Evolutionary conservation across 352 stramenopile genomes (phyloP).

Genomic region (Globisporangium mamillatum): DNA sequence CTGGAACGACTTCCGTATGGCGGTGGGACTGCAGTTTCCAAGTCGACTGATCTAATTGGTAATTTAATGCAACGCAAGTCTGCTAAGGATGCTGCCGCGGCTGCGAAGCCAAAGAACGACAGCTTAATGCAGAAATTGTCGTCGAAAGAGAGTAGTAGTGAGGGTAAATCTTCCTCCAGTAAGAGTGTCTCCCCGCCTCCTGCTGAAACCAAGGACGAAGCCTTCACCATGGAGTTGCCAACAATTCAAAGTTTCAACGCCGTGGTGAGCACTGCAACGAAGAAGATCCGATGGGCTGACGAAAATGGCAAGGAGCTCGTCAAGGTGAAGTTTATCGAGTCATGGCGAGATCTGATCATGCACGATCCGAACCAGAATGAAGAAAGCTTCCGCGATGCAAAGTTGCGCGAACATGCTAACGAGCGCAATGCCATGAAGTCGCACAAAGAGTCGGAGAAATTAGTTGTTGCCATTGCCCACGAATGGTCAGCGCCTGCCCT

Average conservation of each 20-base stretch:
- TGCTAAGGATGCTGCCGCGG: conserved; percentile 51
- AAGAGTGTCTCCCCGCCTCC: conserved; percentile 18
- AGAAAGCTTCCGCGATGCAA: conserved; percentile 77
- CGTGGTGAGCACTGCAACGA: conserved; percentile 32
- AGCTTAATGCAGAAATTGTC: conserved; percentile 19
- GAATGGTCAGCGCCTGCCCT: conserved; percentile 69
- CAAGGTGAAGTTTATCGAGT: conserved; percentile 84
- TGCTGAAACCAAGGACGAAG: conserved; percentile 33
- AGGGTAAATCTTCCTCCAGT: conserved; percentile 11
- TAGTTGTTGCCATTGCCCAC: conserved; percentile 45
- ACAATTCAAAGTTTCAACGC: conserved; percentile 85
- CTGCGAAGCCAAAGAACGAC: conserved; percentile 34
- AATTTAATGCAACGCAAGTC: conserved; percentile 83
- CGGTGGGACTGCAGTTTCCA: conserved; percentile 51
- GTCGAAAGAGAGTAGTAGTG: conserved; percentile 15
- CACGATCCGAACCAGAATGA: conserved; percentile 57
- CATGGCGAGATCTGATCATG: conserved; percentile 76
- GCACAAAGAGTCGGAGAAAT: conserved; percentile 57
- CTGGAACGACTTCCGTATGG: conserved; percentile 69
- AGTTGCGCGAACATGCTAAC: conserved; percentile 80
- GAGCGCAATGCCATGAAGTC: conserved; percentile 63
- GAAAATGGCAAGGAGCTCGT: conserved; percentile 72
- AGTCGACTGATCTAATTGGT: conserved; percentile 78
- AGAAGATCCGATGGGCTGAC: conserved; percentile 82
- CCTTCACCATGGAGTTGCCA: conserved; percentile 56